Conservation (phyloP, 108 stramenopile species). For the Craspedostauros australis region DNA sequence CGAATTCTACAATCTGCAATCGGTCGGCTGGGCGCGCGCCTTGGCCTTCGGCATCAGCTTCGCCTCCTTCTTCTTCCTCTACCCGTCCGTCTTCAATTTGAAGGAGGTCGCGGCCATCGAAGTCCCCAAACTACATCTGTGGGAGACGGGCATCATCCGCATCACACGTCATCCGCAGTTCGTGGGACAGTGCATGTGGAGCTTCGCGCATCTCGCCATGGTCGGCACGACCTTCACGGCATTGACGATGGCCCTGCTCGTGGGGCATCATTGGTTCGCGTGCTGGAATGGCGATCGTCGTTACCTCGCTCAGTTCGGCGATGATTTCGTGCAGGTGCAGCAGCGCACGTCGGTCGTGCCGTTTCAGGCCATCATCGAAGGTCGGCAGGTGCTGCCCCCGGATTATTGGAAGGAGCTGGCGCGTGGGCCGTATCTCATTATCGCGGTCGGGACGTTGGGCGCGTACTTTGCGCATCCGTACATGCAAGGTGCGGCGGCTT, state of each 20-base stretch:
- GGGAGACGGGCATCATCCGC: constrained; percentile 93
- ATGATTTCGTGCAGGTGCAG: constrained; percentile 66
- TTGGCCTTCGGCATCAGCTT: constrained; percentile 70
- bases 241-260: constrained; percentile 69
- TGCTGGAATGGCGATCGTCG: constrained; percentile 95
- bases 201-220: constrained; percentile 83
- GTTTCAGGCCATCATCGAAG: constrained; percentile 88
- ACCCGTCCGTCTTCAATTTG: constrained; percentile 93
- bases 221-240: constrained; percentile 85
- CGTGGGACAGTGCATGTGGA: constrained; percentile 92
- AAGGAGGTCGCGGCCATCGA: constrained; percentile 89
- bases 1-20: constrained; percentile 77
- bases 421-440: constrained; percentile 86
- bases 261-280: constrained; percentile 89
- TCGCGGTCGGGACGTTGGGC: constrained; percentile 82
- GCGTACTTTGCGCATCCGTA: constrained; percentile 95
- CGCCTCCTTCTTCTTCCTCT: constrained; percentile 86
- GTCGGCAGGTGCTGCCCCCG: constrained; percentile 71
- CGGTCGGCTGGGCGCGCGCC: constrained; percentile 44
- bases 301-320: constrained; percentile 72
- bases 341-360: constrained; percentile 80
- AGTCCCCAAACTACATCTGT: constrained; percentile 79
- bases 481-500: constrained; percentile 91
- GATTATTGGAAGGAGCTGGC: constrained; percentile 92
- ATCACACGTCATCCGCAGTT: constrained; percentile 96